A percentile compares a stretch with the other conserved stretches of the same genome.
These are phyloP conservation scores for Penicillium digitatum DNA, from an alignment of 2,329 filamentous ascomycete genomes.

Conservation along the genomic window DNA sequence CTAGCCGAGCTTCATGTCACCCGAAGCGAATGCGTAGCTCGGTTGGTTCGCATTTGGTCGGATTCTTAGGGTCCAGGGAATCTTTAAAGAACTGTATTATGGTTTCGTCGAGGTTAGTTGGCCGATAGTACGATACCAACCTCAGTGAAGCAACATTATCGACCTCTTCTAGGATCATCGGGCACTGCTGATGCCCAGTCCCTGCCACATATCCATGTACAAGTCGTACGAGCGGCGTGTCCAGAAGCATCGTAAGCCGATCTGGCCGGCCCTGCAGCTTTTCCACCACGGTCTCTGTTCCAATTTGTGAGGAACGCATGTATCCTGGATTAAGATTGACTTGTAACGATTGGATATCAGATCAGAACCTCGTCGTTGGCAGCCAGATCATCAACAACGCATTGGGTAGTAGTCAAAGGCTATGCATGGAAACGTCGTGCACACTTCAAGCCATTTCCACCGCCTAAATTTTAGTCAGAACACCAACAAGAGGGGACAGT, in stretches of 20 bases:
- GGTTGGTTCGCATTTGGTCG: neutral
- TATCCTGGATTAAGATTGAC: neutral
- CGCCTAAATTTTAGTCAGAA: too few species aligned
- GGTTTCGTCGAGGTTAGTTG: neutral
- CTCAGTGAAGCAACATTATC: neutral
- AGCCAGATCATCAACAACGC: neutral
- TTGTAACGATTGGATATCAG: neutral
- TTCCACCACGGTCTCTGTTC: neutral
- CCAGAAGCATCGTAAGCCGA: neutral
- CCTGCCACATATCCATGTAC: neutral
- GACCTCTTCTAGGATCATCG: neutral
- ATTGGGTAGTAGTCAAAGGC: neutral
- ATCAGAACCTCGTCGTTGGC: neutral
- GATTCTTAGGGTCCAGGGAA: neutral
- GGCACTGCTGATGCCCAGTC: neutral
- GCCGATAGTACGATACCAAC: too few species aligned
- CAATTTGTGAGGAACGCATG: neutral
- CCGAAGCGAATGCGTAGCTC: neutral
- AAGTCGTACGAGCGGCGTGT: neutral
- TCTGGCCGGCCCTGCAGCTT: neutral
- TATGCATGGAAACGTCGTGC: too few species aligned
- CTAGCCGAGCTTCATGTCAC: neutral
- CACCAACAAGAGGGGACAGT: too few species aligned
- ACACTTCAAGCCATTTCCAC: too few species aligned
- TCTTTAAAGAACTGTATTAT: neutral